Base-by-base conservation (phyloP, 2,329 filamentous ascomycete genomes). In the Pseudopyricularia javanii region DNA sequence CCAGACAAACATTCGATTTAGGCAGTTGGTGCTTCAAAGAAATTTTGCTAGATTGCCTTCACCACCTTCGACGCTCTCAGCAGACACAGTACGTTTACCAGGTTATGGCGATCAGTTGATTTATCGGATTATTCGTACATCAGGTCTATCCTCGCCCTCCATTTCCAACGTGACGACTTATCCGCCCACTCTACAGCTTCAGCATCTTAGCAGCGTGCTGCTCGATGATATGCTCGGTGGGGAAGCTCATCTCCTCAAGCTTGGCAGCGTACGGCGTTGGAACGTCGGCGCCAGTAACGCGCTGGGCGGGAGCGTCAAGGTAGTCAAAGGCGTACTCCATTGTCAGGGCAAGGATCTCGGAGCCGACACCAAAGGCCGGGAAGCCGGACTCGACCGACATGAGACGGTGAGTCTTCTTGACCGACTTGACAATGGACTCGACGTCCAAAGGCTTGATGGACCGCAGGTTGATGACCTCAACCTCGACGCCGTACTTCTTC, bases 301-400 rank as follows among this genome's bases (percentile, higher is more conserved):
- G 85, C 70, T 91, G 86, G 56, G 90, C 93, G 49, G 93, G 93
- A 54, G 90, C 89, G 65, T 96, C 85, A 59, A 98, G 85, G 76
- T 95, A 97, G 75, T 98, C 93, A 67, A 97, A 98, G 58, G 82
- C 91, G 71, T 97, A 98, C 74, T 98, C 93, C 86, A 95, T 95
- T 58, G 89, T 85, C 56, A 96, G 77, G 55, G 93, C 93, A 58
- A 98, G 81, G 63, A 98, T 90, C 75, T 98, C 93, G 54, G 91
- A 81, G 55, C 85, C 81, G 61, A 98, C 89, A 68, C 93, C 93
- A 67, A 91, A 98, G 64, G 88, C 88, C 58, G 93, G 93, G 82
- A 91, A 98, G 59, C 91, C 93, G 54, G 90, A 96, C 74, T 97
- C 91, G 61, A 98, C 89, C 43, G 83, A 83, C 69, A 98, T 79